phyloP scores from a whole-genome alignment of 2,329 filamentous ascomycete genomes.

The Diaporthe sp. region DNA sequence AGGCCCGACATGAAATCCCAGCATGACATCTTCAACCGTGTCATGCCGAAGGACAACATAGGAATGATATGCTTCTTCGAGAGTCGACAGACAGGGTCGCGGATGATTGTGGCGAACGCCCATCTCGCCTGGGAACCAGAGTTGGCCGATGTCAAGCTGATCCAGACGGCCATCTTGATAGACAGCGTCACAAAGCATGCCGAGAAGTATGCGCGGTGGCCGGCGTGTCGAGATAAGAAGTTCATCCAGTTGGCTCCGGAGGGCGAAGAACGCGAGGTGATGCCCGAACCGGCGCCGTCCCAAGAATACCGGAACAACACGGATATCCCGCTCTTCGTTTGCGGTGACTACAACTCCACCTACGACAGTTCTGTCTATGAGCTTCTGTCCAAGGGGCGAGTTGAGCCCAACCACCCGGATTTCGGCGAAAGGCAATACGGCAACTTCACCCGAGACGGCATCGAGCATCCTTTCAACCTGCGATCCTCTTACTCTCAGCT shows the following conservation, averaged over 20 bases:
- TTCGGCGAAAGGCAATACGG: conserved; percentile 88
- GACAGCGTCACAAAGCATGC: conserved; percentile 90
- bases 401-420: conserved; percentile 85
- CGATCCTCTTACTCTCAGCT: conserved; percentile 91
- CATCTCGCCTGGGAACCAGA: conserved; percentile 96
- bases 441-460: conserved; percentile 91
- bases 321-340: conserved; percentile 91
- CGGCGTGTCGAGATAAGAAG: conserved; percentile 86
- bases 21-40: conserved; percentile 97
- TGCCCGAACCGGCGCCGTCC: conserved; percentile 80
- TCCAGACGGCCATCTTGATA: conserved; percentile 96
- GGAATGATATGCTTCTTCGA: conserved; percentile 93
- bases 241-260: conserved; percentile 62
- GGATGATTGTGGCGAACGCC: conserved; percentile 92
- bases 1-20: conserved; percentile 97
- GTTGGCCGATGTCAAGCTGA: conserved; percentile 93
- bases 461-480: conserved; percentile 93
- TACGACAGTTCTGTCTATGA: conserved; percentile 92
- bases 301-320: conserved; percentile 88
- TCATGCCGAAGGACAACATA: conserved; percentile 99
- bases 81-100: conserved; percentile 89
- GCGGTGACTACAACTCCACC: conserved; percentile 96
- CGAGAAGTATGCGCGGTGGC: conserved; percentile 85
- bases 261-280: conserved; percentile 66
- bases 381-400: conserved; percentile 83